These are phyloP conservation scores for Bathelium albidoporum DNA, from an alignment of 495 filamentous ascomycete genomes.

Conservation along the genomic window DNA sequence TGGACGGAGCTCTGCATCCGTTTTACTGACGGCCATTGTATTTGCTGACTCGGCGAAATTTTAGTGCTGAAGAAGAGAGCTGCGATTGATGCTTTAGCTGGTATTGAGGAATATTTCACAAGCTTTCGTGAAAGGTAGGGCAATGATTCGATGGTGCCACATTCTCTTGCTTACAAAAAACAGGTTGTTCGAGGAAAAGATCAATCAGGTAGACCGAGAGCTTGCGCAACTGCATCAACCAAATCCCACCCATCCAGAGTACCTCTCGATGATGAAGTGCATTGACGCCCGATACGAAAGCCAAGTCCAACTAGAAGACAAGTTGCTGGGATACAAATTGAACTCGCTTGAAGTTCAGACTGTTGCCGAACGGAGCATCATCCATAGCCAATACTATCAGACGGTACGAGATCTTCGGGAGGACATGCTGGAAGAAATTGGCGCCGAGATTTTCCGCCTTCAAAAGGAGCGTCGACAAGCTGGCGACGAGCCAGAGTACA, in stretches of 20 bases:
- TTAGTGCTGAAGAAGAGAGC: constrained; percentile 67
- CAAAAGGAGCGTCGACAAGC: constrained; percentile 75
- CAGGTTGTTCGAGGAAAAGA: constrained; percentile 78
- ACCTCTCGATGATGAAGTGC: constrained; percentile 71
- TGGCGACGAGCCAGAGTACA: constrained; percentile 66
- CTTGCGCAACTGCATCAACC: constrained; percentile 68
- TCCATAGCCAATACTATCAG: constrained; percentile 81
- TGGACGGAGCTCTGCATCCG: background rate
- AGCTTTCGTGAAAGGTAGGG: constrained; percentile 75
- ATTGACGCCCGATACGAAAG: constrained; percentile 70
- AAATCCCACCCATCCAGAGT: constrained; percentile 77
- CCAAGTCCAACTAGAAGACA: constrained; percentile 63
- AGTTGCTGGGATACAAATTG: constrained; percentile 60
- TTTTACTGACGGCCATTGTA: background rate
- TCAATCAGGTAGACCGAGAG: constrained; percentile 72
- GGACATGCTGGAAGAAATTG: constrained; percentile 62
- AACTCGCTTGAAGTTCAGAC: constrained; percentile 60
- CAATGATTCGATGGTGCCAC: background rate
- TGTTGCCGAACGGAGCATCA: constrained; percentile 68
- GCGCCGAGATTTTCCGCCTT: constrained; percentile 80
- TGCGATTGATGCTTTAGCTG: constrained; percentile 67
- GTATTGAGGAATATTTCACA: constrained; percentile 75
- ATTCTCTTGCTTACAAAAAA: background rate
- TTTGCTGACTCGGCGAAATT: background rate
- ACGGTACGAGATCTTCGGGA: constrained; percentile 72